These are phyloP conservation scores for Aspergillus fischeri DNA, from an alignment of 2,329 filamentous ascomycete species.

Conservation along the genomic window DNA sequence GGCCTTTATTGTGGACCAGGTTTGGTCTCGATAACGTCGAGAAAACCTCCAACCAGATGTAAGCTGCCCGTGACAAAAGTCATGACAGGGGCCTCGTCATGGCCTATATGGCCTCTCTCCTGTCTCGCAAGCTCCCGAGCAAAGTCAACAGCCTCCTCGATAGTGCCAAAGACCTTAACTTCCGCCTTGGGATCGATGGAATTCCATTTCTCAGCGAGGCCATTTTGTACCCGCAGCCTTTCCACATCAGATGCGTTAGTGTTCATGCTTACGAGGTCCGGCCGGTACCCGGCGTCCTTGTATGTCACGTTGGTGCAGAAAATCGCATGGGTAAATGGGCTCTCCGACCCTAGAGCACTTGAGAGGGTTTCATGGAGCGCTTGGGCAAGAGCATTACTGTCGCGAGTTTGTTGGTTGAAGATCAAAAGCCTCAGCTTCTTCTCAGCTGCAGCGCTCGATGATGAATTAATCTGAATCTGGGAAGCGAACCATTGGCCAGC, in stretches of 20 bases:
- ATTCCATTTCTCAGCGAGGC: constrained; percentile 59
- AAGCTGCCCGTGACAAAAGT: constrained; percentile 78
- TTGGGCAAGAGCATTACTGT: constrained; percentile 63
- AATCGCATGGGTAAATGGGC: constrained; percentile 66
- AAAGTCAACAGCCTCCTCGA: constrained; percentile 64
- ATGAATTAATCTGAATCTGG: constrained; percentile 39
- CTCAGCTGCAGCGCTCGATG: constrained; percentile 23
- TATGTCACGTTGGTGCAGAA: constrained; percentile 78
- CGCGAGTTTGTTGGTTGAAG: constrained; percentile 89
- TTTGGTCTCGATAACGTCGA: constrained; percentile 64
- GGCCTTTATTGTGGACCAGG: constrained; percentile 14
- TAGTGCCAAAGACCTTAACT: constrained; percentile 59
- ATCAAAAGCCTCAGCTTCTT: constrained; percentile 60
- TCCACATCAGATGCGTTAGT: constrained; percentile 56
- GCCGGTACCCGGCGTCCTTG: constrained; percentile 55
- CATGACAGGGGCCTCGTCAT: constrained; percentile 48
- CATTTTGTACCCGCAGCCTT: constrained; percentile 62
- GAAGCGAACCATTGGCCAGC: constrained; percentile 72
- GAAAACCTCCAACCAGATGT: constrained; percentile 74
- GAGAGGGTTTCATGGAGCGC: constrained; percentile 58
- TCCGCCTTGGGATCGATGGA: constrained; percentile 49
- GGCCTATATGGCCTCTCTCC: constrained; percentile 24
- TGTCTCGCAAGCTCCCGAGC: constrained; percentile 46
- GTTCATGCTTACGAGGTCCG: constrained; percentile 61
- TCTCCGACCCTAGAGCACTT: constrained; percentile 33